Evolutionary conservation across 1,284 basidiomycete genomes (phyloP).

Genomic region (Trametes polyzona): DNA sequence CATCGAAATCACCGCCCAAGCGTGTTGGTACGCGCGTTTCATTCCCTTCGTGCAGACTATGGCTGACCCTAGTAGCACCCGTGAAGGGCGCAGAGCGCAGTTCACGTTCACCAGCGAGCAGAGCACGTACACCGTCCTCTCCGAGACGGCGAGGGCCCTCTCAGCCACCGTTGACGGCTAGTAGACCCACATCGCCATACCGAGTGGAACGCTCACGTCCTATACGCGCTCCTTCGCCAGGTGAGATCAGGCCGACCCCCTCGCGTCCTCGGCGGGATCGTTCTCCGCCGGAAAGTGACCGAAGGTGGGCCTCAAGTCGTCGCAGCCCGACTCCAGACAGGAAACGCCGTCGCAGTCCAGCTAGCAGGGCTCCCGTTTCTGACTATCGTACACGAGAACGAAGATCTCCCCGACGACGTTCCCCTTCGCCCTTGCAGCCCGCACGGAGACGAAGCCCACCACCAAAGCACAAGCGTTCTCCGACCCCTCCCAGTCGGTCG

Average conservation of each 20-base stretch:
- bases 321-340: slow-evolving; percentile 23
- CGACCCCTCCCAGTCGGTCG: slow-evolving; percentile 21
- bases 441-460: slow-evolving; percentile 8
- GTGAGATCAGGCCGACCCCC: slow-evolving; percentile 37
- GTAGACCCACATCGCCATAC: slow-evolving; percentile 21
- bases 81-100: slow-evolving; percentile 7
- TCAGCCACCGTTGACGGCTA: slow-evolving; percentile 15
- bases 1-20: slow-evolving; percentile 35
- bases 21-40: slow-evolving; percentile 34
- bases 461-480: slow-evolving; percentile 14
- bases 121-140: slow-evolving; percentile 27
- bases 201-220: slow-evolving; percentile 20
- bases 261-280: slow-evolving; percentile 15
- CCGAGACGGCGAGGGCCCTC: slow-evolving; percentile 18
- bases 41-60: background rate
- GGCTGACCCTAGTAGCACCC: slow-evolving; percentile 16
- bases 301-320: slow-evolving; percentile 8
- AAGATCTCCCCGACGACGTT: slow-evolving; percentile 20
- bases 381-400: slow-evolving; percentile 20
- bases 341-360: slow-evolving; percentile 16
- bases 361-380: background rate
- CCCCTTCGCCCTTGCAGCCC: slow-evolving; percentile 13
- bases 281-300: slow-evolving; percentile 12
- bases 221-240: slow-evolving; percentile 15
- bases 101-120: slow-evolving; percentile 16